Percentiles rank a stretch among this genome's conserved stretches.
These are phyloP conservation scores for Termitomyces sp. DNA, from an alignment of 768 basidiomycete genomes.

Conservation along the genomic window DNA sequence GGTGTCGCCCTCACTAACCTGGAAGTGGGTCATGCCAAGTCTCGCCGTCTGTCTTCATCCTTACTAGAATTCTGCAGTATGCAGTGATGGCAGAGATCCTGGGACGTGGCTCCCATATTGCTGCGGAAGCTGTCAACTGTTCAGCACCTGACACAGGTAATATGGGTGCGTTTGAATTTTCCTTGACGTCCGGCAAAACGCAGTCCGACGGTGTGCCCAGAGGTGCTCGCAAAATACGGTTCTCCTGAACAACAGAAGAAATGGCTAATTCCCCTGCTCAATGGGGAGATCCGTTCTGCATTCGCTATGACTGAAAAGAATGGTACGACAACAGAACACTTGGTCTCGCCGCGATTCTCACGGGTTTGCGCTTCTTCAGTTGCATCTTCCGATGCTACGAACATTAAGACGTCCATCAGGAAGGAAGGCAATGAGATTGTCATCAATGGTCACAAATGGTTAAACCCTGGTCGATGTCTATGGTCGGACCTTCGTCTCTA, in stretches of 20 bases:
- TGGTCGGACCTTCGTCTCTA: not conserved
- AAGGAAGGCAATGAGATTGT: slow-evolving; percentile 85
- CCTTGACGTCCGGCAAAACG: not conserved
- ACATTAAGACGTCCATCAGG: slow-evolving; percentile 83
- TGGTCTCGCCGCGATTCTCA: slow-evolving; percentile 1
- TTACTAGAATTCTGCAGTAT: slow-evolving; percentile 47
- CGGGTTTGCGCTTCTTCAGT: slow-evolving; percentile 34
- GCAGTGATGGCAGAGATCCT: slow-evolving; percentile 96
- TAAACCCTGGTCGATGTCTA: not conserved
- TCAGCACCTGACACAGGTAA: slow-evolving; percentile 97
- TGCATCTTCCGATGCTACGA: slow-evolving; percentile 94
- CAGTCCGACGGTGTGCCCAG: slow-evolving; percentile 32
- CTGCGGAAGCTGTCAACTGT: slow-evolving; percentile 87
- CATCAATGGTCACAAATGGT: slow-evolving; percentile 98
- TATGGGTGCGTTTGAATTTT: slow-evolving; percentile 61
- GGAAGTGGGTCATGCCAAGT: slow-evolving; percentile 50
- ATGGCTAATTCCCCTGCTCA: slow-evolving; percentile 83
- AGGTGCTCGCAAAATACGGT: slow-evolving; percentile 96
- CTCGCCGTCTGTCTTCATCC: not conserved
- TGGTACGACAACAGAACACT: slow-evolving; percentile 34
- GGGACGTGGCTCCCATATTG: slow-evolving; percentile 76
- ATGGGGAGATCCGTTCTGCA: slow-evolving; percentile 89
- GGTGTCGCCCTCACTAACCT: slow-evolving; percentile 91
- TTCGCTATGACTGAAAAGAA: slow-evolving; percentile 98
- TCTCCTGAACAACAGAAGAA: slow-evolving; percentile 83